A percentile compares a stretch with the other conserved stretches of the same genome.
These are phyloP conservation scores for Centrapalus pauciflorus DNA, from an alignment of 129 eudicot species.

Conservation along the genomic window DNA sequence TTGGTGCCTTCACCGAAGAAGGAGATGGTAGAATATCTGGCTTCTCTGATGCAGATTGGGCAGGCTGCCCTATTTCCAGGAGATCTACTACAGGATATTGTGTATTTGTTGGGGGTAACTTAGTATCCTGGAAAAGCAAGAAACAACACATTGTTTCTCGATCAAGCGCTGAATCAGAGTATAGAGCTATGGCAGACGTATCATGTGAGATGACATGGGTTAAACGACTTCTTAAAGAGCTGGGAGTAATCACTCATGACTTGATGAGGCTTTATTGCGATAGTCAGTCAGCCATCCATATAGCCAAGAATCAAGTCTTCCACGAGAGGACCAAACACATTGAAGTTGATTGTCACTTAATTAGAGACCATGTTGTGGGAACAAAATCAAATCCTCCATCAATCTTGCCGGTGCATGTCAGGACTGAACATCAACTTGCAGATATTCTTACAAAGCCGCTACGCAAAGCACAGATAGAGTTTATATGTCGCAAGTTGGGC, in stretches of 20 bases:
- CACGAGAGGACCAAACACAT: background rate
- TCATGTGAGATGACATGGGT: background rate
- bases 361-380: background rate
- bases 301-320: background rate
- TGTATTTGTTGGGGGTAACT: background rate
- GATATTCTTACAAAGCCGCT: background rate
- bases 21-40: background rate
- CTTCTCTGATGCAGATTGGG: background rate
- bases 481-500: background rate
- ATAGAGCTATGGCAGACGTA: background rate
- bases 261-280: background rate
- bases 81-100: background rate
- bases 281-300: background rate
- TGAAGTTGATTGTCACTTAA: background rate
- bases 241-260: background rate
- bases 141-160: too few relatives aligned
- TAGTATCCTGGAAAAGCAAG: background rate
- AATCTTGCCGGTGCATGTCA: background rate
- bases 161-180: background rate
- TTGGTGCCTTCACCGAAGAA: background rate
- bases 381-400: background rate
- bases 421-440: background rate
- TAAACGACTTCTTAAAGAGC: background rate
- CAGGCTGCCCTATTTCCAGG: background rate
- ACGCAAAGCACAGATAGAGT: background rate